Base-by-base conservation (phyloP, 129 eudicot species). In the Centrapalus pauciflorus region DNA sequence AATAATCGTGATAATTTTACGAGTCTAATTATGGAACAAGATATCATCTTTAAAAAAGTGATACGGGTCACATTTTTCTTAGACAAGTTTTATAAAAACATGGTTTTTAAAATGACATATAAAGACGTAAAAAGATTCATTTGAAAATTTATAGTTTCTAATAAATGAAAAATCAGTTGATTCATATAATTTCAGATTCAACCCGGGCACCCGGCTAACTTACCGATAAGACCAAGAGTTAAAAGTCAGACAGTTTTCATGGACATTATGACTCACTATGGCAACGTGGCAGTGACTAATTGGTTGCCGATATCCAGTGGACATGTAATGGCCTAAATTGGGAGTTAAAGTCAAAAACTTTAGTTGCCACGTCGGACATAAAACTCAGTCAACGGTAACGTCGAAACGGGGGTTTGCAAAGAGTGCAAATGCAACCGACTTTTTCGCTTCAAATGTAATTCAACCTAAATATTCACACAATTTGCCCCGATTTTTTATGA, bases 341-440 rank as follows among this genome's bases (percentile, higher is more conserved):
- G n/a, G n/a, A 57, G 3, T 33, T 51, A 17, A 20, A 48, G 67
- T 57, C 45, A 66, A 27, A 66, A n/a, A n/a, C n/a, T 13, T 43
- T 0, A 29, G 29, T 21, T 11, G 65, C 78, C 78, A 73, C 77
- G 58, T 64, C 17, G 58, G 78, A 73, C 11, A 6, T 13, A 21
- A 35, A 48, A 13, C 21, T 5, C n/a, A 21, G 16, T 32, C 21
- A 59, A 25, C 43, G 50, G 50, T 52, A 34, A 34, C 51, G 20
- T n/a, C 34, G 10, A 71, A 33, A 23, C 4, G 29, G 20, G 17
- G 10, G 23, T 57, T 43, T 21, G 45, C 74, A 70, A 67, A 71
- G 51, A 58, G 69, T 60, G 76, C 46, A 19, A 51, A 72, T 17
- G 64, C 41, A 62, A 64, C 78, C 72, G 60, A 55, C 78, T 55